Evolutionary conservation across 768 basidiomycete genomes (phyloP), one percentile per base, ranked within the genome.

Genomic region (Pulveroboletus sp.): DNA sequence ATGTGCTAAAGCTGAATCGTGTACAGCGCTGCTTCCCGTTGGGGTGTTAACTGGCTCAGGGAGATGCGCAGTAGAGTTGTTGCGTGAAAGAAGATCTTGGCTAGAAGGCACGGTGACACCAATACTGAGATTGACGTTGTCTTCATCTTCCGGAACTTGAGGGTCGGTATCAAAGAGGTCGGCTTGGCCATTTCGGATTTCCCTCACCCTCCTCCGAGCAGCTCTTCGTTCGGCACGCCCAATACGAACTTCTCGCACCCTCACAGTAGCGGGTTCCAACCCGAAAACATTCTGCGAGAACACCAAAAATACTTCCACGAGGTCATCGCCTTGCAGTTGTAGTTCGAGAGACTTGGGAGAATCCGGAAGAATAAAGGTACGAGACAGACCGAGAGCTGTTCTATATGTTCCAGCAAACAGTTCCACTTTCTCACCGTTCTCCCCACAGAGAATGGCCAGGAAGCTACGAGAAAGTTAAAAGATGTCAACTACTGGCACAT

Each of bases 211-310:
- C 47, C 93, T 77, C 29, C 92, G 76, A 19, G 91, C 89, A 11
- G 91, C 90, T 50, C 93, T 72, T 27, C 92, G 78, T 66, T 94
- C 93, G 2, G 89, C 88, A 5, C 92, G 82, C 7, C 90, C 92
- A 37, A 94, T 91, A 29, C 93, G 78, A 20, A 95, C 92, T 66
- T 95, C 93, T 5, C 92, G 83, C n/a, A 95, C 92, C 23, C 92
- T 80, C 17, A 95, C 92, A 1, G 93, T 95, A 2, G 91, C 91
- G 10, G 92, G 92, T 63, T 94, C 92, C 32, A 94, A 70, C 11
- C 93, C 92, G 61, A 94, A 94, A 24, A 94, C 88, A 54, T 92
- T 94, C 64, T 94, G 90, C 2, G 85, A 80, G 63, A 94, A 94
- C 4, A 94, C 87, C 24, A 94, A 76, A 65, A 93, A 94, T 8